Percentiles rank a stretch among this genome's conserved stretches.
phyloP scores from a whole-genome alignment of 106 monocot genomes.

The Gastrodia elata region DNA sequence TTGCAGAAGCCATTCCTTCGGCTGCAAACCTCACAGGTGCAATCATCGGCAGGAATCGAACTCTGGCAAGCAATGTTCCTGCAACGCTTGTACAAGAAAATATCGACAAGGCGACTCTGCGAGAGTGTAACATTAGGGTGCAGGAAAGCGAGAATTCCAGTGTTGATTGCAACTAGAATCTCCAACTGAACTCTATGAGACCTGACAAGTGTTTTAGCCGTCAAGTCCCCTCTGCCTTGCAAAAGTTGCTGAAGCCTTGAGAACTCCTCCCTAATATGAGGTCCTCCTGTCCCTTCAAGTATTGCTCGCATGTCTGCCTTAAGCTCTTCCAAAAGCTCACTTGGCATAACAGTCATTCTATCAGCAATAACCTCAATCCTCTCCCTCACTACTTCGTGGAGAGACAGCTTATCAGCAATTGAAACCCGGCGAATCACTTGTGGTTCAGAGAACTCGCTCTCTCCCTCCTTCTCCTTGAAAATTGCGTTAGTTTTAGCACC shows the following conservation, averaged over 20 bases:
- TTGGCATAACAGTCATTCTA: conserved; percentile 61
- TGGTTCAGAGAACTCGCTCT: conserved; percentile 29
- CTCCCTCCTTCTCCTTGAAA: conserved; percentile 52
- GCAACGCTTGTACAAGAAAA: conserved; percentile 85
- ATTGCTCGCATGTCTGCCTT: conserved; percentile 69
- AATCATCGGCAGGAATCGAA: conserved; percentile 83
- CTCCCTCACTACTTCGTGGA: conserved; percentile 70
- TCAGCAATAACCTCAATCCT: conserved; percentile 65
- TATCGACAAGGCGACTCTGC: conserved; percentile 61
- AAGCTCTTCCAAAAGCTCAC: conserved; percentile 76
- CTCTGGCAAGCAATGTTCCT: conserved; percentile 90
- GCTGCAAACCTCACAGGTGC: conserved; percentile 66
- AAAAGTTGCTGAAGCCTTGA: conserved; percentile 68
- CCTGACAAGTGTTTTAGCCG: conserved; percentile 40
- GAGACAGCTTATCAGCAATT: conserved; percentile 29
- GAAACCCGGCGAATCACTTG: conserved; percentile 57
- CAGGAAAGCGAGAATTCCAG: conserved; percentile 90
- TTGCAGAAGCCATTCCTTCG: conserved; percentile 89
- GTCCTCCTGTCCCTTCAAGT: conserved; percentile 82
- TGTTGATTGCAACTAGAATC: conserved; percentile 84
- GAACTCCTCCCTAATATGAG: conserved; percentile 77
- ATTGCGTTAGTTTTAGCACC: conserved; percentile 19
- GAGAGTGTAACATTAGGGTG: conserved; percentile 75
- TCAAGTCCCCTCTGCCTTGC: conserved; percentile 60
- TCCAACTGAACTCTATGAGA: conserved; percentile 84